These are phyloP conservation scores for Ascoidea asiatica DNA, from an alignment of 805 yeast genomes.

Conservation along the genomic window DNA sequence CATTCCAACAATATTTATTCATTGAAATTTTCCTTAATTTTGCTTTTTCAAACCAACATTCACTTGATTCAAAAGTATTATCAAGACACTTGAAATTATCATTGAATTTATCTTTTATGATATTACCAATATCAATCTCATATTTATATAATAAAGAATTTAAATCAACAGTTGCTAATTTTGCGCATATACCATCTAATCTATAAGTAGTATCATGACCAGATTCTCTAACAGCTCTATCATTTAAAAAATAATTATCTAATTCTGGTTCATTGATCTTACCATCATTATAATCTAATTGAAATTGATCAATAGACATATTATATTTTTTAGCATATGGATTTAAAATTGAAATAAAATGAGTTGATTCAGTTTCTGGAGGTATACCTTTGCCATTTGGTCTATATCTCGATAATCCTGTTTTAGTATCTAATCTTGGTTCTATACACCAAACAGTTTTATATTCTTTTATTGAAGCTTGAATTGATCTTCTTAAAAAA, in stretches of 20 bases:
- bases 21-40: constrained; percentile 37
- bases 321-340: constrained; percentile 58
- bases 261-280: constrained; percentile 61
- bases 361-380: constrained; percentile 89
- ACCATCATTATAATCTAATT: constrained; percentile 54
- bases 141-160: constrained; percentile 80
- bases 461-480: constrained; percentile 82
- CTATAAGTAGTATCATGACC: constrained; percentile 94
- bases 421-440: constrained; percentile 59
- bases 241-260: constrained; percentile 83
- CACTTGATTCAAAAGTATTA: constrained; percentile 30
- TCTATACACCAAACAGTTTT: constrained; percentile 59
- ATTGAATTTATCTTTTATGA: constrained; percentile 42
- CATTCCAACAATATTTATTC: constrained; percentile 73
- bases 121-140: constrained; percentile 68
- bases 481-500: constrained; percentile 48
- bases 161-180: constrained; percentile 82
- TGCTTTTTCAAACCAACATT: constrained; percentile 53
- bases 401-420: constrained; percentile 81
- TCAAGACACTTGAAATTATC: constrained; percentile 27
- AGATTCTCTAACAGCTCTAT: constrained; percentile 88
- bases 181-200: constrained; percentile 79
- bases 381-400: constrained; percentile 92
- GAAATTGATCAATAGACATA: constrained; percentile 46
- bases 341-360: constrained; percentile 56